Evolutionary conservation across 305 asterid genomes (phyloP).

Genomic region (Fraxinus ornus): DNA sequence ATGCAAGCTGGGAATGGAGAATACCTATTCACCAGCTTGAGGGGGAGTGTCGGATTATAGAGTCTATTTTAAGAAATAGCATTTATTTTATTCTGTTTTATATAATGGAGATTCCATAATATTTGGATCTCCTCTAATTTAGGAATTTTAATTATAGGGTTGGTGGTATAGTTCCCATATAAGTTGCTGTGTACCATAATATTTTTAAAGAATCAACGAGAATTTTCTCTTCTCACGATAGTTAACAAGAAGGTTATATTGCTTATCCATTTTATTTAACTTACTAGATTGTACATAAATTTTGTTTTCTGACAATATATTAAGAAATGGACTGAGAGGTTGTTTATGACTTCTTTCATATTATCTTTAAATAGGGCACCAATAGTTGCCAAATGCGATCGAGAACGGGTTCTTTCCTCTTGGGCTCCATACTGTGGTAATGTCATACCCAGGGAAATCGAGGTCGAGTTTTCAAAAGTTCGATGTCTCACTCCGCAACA

Average conservation of each 20-base stretch:
- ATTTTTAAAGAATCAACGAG: too few species aligned
- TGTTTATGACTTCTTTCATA: conserved; percentile 13
- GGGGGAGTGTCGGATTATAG: too few species aligned
- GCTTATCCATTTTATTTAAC: background rate
- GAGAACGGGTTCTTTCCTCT: conserved; percentile 76
- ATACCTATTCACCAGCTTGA: too few species aligned
- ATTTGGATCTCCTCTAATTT: too few species aligned
- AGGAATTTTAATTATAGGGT: too few species aligned
- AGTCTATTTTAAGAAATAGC: too few species aligned
- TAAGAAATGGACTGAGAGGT: conserved; percentile 8
- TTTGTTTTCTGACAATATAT: background rate
- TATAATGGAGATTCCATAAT: too few species aligned
- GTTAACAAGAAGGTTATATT: background rate
- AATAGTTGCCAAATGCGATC: conserved; percentile 81
- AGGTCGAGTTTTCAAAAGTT: conserved; percentile 76
- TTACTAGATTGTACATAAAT: background rate
- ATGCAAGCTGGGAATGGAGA: too few species aligned
- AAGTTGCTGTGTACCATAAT: too few species aligned
- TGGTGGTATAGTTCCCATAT: too few species aligned
- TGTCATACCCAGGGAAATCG: conserved; percentile 61
- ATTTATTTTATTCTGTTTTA: too few species aligned
- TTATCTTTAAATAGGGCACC: conserved; percentile 59
- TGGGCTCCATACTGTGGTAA: conserved; percentile 76
- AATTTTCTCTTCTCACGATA: too few species aligned
- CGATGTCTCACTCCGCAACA: conserved; percentile 72